Evolutionary conservation across 1,284 basidiomycete genomes (phyloP), one percentile per base, ranked within the genome.

Genomic region (Boletus mariae): DNA sequence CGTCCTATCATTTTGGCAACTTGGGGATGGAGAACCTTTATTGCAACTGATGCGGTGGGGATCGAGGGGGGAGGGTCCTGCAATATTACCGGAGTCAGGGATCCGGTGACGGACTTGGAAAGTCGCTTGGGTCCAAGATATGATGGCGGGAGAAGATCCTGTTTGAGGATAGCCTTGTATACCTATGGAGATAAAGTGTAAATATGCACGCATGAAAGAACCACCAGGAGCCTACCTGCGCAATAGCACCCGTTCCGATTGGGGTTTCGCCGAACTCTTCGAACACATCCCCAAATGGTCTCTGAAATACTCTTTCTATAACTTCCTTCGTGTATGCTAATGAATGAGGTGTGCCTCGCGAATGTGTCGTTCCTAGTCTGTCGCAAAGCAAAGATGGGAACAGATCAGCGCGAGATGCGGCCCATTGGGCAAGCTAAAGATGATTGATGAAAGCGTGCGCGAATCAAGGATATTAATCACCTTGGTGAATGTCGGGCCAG

Each of bases 401-500:
- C 5, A 99, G 76, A 70, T 99, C 97, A 45, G 90, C 88, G 50
- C 97, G 83, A 28, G 94, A 95, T 5, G 91, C 97, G 1, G 97
- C 97, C 97, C 97, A 99, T 80, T 99, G 97, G 1, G 93, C 92
- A 48, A 99, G 82, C 91, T 94, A 63, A 15, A 51, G 43, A 54
- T 43, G 41, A 45, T 56, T 53, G 45, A 57, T 57, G 49, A 50
- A 28, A 52, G 23, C n/a, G 23, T n/a, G 31, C 11, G 34, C 43
- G 56, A 40, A 53, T 50, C 17, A 45, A 46, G 6, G 28, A 47
- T 35, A 28, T 38, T 2, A 68, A 74, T 58, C 60, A 91, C 92
- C 82, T 99, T 99, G 73, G 94, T 94, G 69, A 99, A 99, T 0
- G 94, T 97, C 4, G 97, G 97, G 1, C 97, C 97, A 5, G 96